Evolutionary conservation across 495 filamentous ascomycete genomes (phyloP), one percentile per base, ranked within the genome.

Genomic region (Hyaloscypha hepaticicola): DNA sequence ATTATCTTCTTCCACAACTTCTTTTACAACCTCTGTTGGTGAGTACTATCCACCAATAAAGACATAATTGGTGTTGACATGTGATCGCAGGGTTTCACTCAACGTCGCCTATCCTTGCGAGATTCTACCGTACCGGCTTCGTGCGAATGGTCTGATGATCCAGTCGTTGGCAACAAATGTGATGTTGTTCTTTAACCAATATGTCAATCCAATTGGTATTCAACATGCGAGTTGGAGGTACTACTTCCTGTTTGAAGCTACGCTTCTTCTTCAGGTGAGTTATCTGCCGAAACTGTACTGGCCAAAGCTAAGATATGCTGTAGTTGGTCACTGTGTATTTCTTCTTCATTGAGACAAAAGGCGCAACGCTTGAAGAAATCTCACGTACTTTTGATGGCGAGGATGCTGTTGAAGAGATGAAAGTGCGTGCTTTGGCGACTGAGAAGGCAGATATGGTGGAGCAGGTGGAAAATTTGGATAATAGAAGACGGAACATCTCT

Each of bases 301-400:
- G 8, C 57, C 7, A 34, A n/a, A 9, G 16, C 26, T 25, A 60
- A 24, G 3, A 21, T 29, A 48, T 24, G 12, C 16, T 34, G 14
- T 29, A 60, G 57, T n/a, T 60, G 5, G 33, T 27, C 26, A 48
- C 33, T 21, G 88, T 92, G 56, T 94, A 88, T 78, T 90, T 95
- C 81, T 93, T 84, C 70, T 64, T 83, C 21, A 79, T 84, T 16
- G 79, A 82, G 73, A 81, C 80, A 72, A 83, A 83, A 71, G 82
- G 82, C 65, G 75, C 80, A 19, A 75, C 72, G 24, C 65, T 82
- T 12, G 80, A 83, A 67, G 79, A 83, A 74, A 85, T 93, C 62
- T 60, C 34, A 12, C 8, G 24, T n/a, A 38, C 34, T 48, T 60
- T 60, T 22, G 33, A 60, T 60, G 57, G 57, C 22, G 33, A 60